Base-by-base conservation (phyloP, 768 basidiomycete genomes). In the Paxillus ammoniavirescens region DNA sequence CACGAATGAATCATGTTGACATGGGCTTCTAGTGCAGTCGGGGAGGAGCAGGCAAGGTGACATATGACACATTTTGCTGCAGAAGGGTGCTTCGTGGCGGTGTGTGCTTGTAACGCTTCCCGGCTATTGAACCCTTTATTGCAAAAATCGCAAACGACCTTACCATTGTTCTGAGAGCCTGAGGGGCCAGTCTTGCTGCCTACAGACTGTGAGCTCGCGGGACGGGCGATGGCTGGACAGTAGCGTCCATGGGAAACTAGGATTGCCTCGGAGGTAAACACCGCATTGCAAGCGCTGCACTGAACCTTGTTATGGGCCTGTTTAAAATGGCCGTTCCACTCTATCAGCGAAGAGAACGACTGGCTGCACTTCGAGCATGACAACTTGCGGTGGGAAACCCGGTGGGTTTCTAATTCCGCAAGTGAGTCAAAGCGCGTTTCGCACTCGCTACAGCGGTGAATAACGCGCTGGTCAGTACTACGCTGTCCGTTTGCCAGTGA, bases 311-410 rank as follows among this genome's bases (percentile, higher is more conserved):
- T 52, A 21, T 69, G 67, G 26, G 43, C 55, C 42, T 44, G 44
- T 41, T 62, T 65, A 52, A 66, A 66, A 41, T 67, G 66, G 28
- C 49, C 15, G 31, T 68, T 68, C 66, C 66, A 68, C 37, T 67
- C 66, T 13, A 61, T 0, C 28, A 67, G 62, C 23, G 66, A 62
- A 41, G 60, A 47, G 15, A 38, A 67, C 4, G 53, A 10, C 44
- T 53, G n/a, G 41, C 17, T 43, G 52, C 66, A 67, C 42, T 64
- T 66, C 8, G 64, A 66, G 46, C 66, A 67, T 14, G 65, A 2
- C 44, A 68, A 49, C 47, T 50, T 55, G 35, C 42, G 54, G 31
- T 65, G 65, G 35, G 61, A 49, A 9, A 59, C 44, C 31, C 50
- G 55, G 35, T 69, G 67, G 3, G 12, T 47, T 42, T 69, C 57